These are phyloP conservation scores for Hygrocybe punicea DNA, from an alignment of 768 basidiomycete genomes.

Conservation along the genomic window DNA sequence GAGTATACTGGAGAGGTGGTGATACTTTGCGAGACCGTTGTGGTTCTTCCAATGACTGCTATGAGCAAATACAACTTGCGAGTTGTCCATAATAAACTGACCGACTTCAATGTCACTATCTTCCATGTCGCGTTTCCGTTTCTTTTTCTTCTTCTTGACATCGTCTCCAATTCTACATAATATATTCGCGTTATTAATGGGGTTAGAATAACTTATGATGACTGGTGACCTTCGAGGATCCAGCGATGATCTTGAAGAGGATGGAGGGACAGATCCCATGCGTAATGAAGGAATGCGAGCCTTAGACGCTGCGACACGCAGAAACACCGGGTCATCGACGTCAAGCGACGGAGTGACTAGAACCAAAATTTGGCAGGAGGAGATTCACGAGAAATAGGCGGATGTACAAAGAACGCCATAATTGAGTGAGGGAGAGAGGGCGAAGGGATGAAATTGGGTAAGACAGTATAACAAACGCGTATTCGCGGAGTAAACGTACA, in stretches of 20 bases:
- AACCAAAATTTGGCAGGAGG: not conserved
- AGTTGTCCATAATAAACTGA: conserved; percentile 19
- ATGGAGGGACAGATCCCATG: conserved; percentile 43
- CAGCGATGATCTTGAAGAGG: conserved; percentile 50
- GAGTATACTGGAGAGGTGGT: conserved; percentile 45
- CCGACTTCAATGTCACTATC: conserved; percentile 70
- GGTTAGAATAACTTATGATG: not conserved
- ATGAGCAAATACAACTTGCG: conserved; percentile 3
- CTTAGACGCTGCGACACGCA: conserved; percentile 37
- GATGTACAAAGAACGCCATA: not conserved
- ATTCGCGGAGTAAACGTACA: conserved; percentile 50
- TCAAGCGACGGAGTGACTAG: conserved; percentile 48
- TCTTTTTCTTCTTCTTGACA: conserved; percentile 77
- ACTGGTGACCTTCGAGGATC: conserved; percentile 62
- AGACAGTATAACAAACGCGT: conserved; percentile 12
- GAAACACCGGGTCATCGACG: conserved; percentile 47
- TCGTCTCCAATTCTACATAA: conserved; percentile 42
- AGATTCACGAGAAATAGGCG: not conserved
- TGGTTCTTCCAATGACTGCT: conserved; percentile 38
- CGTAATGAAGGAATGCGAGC: conserved; percentile 48
- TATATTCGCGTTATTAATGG: conserved; percentile 3
- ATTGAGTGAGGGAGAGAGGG: not conserved
- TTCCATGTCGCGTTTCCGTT: conserved; percentile 73
- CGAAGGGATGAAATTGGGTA: not conserved
- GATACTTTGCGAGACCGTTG: conserved; percentile 57